Evolutionary conservation across 2,329 filamentous ascomycete species (phyloP), one percentile per base, ranked within the genome.

Genomic region (Pyricularia pennisetigena): DNA sequence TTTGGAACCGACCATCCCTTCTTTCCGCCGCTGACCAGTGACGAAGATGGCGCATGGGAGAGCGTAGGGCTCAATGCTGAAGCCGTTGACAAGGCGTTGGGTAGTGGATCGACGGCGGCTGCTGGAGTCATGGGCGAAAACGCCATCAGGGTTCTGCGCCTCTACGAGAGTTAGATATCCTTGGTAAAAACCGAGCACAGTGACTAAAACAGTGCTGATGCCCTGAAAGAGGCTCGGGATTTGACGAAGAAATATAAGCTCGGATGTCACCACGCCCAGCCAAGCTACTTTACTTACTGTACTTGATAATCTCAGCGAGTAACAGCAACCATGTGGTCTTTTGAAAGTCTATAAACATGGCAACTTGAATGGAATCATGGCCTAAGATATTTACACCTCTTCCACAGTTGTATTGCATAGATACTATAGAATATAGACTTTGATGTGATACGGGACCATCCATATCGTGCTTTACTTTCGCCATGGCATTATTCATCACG

Each of bases 1-100:
- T 94, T 94, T 78, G 92, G 91, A 29, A 94, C 91, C 0, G 91
- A 94, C 75, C 90, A 94, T 76, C 91, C 91, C 0, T 94, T 94
- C 79, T 94, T 94, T 77, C 91, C 91, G n/a, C 91, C 91, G 0
- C 78, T 93, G 23, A 83, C 82, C 29, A 81, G 79, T 63, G 86
- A 88, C 66, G 86, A 87, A 69, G 82, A 86, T 72, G 84, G 82
- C 59, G 84, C 88, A 72, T 92, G 90, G 90, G 83, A 88, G 73
- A 92, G 90, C 74, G 88, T 92, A 8, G 85, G 77, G 63, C 70
- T 81, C 71, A 83, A 83, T 67, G 77, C 78, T 0, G 76, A 90
- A 72, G 87, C 86, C 0, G 82, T 76, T 26, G 59, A 64, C 29
- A 68, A 68, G 54, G 71, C 71, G 1, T 68, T 72, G 14, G 72